Percentiles rank a stretch among this genome's conserved stretches.
Evolutionary conservation across 352 stramenopile species (phyloP).

Genomic region (Halophytophthora batemanensis): DNA sequence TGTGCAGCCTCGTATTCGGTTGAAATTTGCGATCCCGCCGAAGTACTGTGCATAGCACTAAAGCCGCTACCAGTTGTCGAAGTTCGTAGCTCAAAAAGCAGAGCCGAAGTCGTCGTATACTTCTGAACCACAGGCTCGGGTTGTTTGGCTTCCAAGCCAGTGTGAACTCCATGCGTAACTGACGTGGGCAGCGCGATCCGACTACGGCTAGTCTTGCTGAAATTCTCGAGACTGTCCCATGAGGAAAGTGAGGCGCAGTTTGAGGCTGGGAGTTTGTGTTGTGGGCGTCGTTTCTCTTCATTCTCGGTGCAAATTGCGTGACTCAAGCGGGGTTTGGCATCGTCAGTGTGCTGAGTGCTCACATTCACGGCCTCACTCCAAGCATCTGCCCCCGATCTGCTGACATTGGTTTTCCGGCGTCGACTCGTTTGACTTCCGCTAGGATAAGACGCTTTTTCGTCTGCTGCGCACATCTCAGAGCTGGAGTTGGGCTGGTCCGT

Average conservation of each 20-base stretch:
- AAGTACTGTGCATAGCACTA: conserved; percentile 1
- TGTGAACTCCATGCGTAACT: not conserved
- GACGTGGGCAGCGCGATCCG: conserved; percentile 30
- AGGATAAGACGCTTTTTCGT: conserved; percentile 11
- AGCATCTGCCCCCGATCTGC: not conserved
- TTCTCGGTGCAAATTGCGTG: not conserved
- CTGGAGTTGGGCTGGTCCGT: conserved; percentile 7
- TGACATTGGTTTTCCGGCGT: conserved; percentile 16
- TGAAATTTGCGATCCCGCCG: not conserved
- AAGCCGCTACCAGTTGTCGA: not conserved
- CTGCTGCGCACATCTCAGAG: conserved; percentile 9
- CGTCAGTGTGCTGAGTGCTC: too few species aligned
- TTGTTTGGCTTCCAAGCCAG: conserved; percentile 3
- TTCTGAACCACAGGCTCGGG: conserved; percentile 3
- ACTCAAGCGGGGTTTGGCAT: too few species aligned
- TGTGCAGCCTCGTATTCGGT: not conserved
- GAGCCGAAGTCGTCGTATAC: conserved; percentile 16
- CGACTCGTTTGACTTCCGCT: conserved; percentile 12
- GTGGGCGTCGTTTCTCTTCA: conserved; percentile 2
- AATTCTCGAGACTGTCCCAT: conserved; percentile 79
- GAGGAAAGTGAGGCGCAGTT: conserved; percentile 19
- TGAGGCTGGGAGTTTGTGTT: conserved; percentile 2
- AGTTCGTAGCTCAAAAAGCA: conserved; percentile 17
- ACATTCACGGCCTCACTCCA: not conserved
- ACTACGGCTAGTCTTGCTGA: conserved; percentile 71